Conservation (phyloP, 495 filamentous ascomycete genomes). For the Penicillium cinerascens region DNA sequence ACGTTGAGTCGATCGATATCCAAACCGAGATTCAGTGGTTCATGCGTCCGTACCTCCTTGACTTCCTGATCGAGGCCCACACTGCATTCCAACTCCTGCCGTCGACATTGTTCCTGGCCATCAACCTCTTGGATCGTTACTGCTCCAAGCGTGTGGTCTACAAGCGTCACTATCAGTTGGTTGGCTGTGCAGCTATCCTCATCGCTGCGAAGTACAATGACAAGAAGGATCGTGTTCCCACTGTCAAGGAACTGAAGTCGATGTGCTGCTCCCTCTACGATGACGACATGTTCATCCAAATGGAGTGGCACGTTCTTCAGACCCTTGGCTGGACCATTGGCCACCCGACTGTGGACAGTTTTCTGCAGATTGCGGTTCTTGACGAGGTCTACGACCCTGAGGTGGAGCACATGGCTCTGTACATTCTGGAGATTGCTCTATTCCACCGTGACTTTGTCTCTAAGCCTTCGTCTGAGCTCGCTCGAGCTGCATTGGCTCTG, state of each 20-base stretch:
- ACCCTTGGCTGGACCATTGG: constrained; percentile 96
- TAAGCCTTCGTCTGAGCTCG: constrained; percentile 83
- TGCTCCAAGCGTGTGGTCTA: constrained; percentile 98
- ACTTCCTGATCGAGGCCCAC: constrained; percentile 98
- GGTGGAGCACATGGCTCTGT: constrained; percentile 90
- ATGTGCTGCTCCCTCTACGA: constrained; percentile 99
- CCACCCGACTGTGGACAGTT: constrained; percentile 91
- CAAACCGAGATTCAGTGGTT: constrained; percentile 99
- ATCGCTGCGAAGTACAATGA: constrained; percentile 99
- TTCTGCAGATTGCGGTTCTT: constrained; percentile 71
- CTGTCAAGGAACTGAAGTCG: constrained; percentile 91
- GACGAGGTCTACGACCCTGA: constrained; percentile 69
- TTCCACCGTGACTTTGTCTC: constrained; percentile 97
- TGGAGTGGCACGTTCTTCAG: constrained; percentile 99
- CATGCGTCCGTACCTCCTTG: constrained; percentile 96
- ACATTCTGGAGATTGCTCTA: constrained; percentile 88
- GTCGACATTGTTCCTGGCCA: constrained; percentile 89
- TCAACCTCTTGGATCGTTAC: constrained; percentile 96
- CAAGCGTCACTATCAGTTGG: constrained; percentile 97
- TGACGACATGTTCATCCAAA: constrained; percentile 99
- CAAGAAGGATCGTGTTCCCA: constrained; percentile 93
- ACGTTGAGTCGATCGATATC: constrained; percentile 96
- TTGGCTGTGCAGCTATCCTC: constrained; percentile 92
- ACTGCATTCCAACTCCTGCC: constrained; percentile 89
- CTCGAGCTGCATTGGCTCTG: constrained; percentile 78